Conservation (phyloP, 192 early-diverging fungal species). For the Backusella liffmaniae region DNA sequence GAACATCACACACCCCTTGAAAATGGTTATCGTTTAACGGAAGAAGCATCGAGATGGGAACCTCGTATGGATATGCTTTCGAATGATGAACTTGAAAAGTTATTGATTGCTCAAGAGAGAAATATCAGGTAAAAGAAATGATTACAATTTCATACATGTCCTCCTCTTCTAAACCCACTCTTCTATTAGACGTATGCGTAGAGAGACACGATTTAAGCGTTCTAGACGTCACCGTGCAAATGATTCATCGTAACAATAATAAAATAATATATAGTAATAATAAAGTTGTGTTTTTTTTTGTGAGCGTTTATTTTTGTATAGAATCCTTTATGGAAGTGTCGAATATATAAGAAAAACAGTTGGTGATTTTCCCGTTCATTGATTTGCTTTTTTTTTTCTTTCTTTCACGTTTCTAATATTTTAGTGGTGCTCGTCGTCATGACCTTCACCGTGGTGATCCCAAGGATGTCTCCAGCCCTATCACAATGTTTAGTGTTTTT, state of each 20-base stretch:
- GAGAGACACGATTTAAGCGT: conserved; percentile 31
- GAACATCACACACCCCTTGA: conserved; percentile 37
- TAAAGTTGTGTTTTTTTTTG: neutral
- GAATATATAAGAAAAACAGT: neutral
- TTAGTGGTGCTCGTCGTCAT: conserved; percentile 33
- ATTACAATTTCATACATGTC: too few species aligned
- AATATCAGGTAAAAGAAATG: conserved; percentile 45
- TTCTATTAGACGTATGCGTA: conserved; percentile 21
- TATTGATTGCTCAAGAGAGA: conserved; percentile 54
- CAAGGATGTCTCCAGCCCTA: conserved; percentile 72
- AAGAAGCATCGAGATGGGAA: conserved; percentile 51
- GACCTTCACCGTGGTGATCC: conserved; percentile 60
- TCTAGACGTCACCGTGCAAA: conserved; percentile 19
- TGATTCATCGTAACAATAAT: neutral
- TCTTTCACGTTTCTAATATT: neutral
- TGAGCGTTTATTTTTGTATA: neutral
- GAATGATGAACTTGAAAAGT: conserved; percentile 59
- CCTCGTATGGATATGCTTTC: conserved; percentile 56
- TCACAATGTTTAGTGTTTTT: neutral
- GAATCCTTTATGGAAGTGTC: neutral
- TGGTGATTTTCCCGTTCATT: neutral
- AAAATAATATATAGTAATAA: neutral
- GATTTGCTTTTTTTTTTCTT: neutral
- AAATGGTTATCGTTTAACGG: conserved; percentile 43
- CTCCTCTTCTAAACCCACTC: too few species aligned